Conservation (phyloP, 2,329 filamentous ascomycete genomes). For the Colletotrichum brevisporum region DNA sequence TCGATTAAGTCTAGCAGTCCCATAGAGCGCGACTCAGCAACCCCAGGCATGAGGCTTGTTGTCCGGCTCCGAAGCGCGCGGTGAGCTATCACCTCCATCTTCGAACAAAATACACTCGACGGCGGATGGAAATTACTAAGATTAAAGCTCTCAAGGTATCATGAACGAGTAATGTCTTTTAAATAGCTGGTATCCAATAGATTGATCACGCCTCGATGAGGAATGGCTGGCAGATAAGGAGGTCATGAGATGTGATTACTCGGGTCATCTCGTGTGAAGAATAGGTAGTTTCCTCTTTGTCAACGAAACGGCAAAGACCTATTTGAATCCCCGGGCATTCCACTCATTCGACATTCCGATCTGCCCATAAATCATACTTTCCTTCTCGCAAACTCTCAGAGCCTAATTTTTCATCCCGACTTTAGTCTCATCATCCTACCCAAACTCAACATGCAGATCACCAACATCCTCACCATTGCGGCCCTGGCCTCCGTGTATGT, state of each 20-base stretch:
- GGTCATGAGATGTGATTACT: constrained; percentile 6
- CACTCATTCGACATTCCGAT: background rate
- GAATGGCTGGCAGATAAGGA: background rate
- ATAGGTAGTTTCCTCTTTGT: background rate
- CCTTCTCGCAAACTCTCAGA: background rate
- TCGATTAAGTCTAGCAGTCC: constrained; percentile 13
- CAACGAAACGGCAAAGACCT: background rate
- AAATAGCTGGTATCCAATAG: constrained; percentile 19
- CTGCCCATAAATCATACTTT: constrained; percentile 7
- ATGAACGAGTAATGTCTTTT: constrained; percentile 7
- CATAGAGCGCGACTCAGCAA: constrained; percentile 17
- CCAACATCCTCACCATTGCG: constrained; percentile 11
- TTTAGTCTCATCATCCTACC: background rate
- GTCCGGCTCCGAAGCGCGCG: background rate
- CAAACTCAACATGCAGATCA: constrained; percentile 28
- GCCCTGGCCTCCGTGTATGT: constrained; percentile 24
- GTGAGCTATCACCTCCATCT: too few relatives aligned
- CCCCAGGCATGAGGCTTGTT: constrained; percentile 4
- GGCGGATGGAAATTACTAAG: background rate
- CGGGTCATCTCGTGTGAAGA: background rate
- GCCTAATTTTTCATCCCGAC: background rate
- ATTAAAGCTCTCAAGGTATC: background rate
- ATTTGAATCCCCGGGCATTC: constrained; percentile 8
- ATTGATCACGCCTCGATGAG: constrained; percentile 20
- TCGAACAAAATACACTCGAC: background rate